Conservation (phyloP, 805 yeast species). For the Wickerhamiella occidentalis region DNA sequence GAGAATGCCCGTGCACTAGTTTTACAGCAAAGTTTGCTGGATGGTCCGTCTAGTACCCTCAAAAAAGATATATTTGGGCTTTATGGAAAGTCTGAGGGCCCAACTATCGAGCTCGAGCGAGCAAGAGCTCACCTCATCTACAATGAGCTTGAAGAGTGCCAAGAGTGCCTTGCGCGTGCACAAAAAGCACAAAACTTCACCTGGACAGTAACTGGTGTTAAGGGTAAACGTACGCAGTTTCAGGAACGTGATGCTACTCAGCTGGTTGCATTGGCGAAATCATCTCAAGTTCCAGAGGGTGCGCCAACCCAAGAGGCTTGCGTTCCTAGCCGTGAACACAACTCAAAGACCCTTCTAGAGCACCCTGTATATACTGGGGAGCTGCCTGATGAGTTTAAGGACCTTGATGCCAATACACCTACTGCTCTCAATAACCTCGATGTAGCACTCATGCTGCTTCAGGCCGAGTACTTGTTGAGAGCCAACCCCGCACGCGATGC, state of each 20-base stretch:
- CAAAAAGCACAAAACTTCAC: slow-evolving; percentile 45
- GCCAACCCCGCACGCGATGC: slow-evolving; percentile 61
- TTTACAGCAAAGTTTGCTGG: slow-evolving; percentile 28
- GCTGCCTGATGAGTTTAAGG: slow-evolving; percentile 28
- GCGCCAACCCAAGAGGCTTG: neutral
- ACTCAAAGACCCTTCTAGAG: slow-evolving; percentile 70
- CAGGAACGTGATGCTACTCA: slow-evolving; percentile 64
- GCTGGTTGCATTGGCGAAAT: slow-evolving; percentile 56
- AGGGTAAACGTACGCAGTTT: slow-evolving; percentile 74
- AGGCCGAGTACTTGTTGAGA: slow-evolving; percentile 49
- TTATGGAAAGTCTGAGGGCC: slow-evolving; percentile 14
- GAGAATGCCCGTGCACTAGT: slow-evolving; percentile 28
- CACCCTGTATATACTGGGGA: slow-evolving; percentile 42
- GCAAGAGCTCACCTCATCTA: slow-evolving; percentile 38
- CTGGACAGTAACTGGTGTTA: slow-evolving; percentile 70
- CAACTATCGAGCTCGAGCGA: slow-evolving; percentile 39
- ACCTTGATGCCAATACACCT: slow-evolving; percentile 69
- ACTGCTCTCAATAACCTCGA: slow-evolving; percentile 63
- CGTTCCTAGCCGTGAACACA: slow-evolving; percentile 45
- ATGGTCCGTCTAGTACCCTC: slow-evolving; percentile 21
- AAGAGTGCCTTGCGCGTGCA: slow-evolving; percentile 20
- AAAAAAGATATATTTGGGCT: slow-evolving; percentile 20
- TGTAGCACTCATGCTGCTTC: slow-evolving; percentile 56
- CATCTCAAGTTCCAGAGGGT: neutral
- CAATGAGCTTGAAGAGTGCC: slow-evolving; percentile 24